Evolutionary conservation across 2,329 filamentous ascomycete genomes (phyloP), one percentile per base, ranked within the genome.

Genomic region (Colletotrichum sp.): DNA sequence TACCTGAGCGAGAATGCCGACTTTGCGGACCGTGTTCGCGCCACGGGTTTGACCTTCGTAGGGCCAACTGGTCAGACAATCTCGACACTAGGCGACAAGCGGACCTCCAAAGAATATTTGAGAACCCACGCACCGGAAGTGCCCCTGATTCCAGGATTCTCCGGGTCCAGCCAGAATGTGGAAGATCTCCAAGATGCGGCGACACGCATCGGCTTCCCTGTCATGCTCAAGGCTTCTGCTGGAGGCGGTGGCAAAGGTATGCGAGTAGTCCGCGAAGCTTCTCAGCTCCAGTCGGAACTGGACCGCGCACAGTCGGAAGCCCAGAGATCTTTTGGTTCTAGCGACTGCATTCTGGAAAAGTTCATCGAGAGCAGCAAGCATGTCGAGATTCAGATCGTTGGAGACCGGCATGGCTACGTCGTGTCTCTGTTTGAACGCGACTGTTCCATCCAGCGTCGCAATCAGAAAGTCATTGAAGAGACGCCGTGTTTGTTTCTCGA

Each of bases 341-440:
- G 44, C 44, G 44, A 49, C n/a, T 49, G 44, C 44, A 49, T 94
- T 77, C 87, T 95, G 49, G 92, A 94, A 80, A 87, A 87, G 34
- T 94, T 91, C 80, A 92, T 91, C 68, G 89, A 90, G 0, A 86
- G 87, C 2, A 90, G 32, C 26, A 64, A 55, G 63, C 87, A 89
- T 72, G 80, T 89, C 6, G 87, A 89, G 77, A 81, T 88, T 0
- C 87, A 89, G 71, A 84, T 89, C 12, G 49, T 89, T 4, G 87
- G 87, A 6, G 84, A 88, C 79, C 87, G 86, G 2, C 24, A 59
- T 16, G 80, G 83, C 34, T 83, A 86, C 0, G 70, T 68, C 6
- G 76, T 84, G 10, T 81, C 81, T 30, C 75, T 87, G 5, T 83
- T 83, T 63, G 87, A 89, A 63, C 80, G 87, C 8, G 87, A 89